Conservation (phyloP, 2,329 filamentous ascomycete species). For the Alternaria longipes region DNA sequence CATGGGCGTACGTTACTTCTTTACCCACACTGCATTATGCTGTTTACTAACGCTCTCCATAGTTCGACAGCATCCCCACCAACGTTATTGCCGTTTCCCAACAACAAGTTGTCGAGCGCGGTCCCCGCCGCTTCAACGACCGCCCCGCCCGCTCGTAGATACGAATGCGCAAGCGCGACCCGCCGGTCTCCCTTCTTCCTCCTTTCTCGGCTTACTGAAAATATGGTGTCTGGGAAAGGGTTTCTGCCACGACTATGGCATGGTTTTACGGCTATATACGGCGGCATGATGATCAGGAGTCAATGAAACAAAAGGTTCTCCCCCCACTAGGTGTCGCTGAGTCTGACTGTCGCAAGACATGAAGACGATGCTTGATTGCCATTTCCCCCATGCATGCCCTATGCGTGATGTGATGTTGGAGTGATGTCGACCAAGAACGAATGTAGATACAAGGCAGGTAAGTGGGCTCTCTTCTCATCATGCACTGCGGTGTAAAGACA, state of each 20-base stretch:
- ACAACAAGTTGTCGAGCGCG: conserved; percentile 84
- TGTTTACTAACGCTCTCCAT: conserved; percentile 25
- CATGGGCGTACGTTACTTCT: conserved; percentile 81
- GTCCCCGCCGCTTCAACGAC: conserved; percentile 79
- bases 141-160: conserved; percentile 56
- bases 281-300: conserved; percentile 77
- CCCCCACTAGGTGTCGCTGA: conserved; percentile 85
- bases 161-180: conserved; percentile 56
- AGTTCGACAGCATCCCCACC: conserved; percentile 98
- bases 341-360: conserved; percentile 61
- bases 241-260: conserved; percentile 92
- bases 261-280: conserved; percentile 72
- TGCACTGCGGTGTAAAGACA: not conserved
- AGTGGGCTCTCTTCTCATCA: not conserved
- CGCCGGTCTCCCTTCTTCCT: conserved; percentile 43
- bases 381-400: conserved; percentile 52
- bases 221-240: conserved; percentile 86
- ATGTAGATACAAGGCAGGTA: not conserved
- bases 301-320: conserved; percentile 54
- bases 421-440: conserved; percentile 10
- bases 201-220: conserved; percentile 47
- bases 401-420: conserved; percentile 19
- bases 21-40: not conserved
- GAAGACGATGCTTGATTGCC: conserved; percentile 91
- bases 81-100: conserved; percentile 92